Evolutionary conservation across 768 basidiomycete genomes (phyloP).

Genomic region (Hypsizygus marmoreus): DNA sequence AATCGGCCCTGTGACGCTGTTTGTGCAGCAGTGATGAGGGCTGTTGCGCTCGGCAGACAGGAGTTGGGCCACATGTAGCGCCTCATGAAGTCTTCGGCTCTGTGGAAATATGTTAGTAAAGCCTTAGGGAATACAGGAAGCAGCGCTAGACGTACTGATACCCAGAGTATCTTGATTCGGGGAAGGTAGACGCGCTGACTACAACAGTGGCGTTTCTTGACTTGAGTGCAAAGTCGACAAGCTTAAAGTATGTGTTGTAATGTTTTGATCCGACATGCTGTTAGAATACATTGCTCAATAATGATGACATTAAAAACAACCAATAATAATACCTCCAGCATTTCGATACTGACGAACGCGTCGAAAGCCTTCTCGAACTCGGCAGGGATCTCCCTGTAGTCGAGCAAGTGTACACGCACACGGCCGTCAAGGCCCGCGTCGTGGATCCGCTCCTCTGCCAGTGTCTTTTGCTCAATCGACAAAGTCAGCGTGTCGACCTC

Average conservation of each 20-base stretch:
- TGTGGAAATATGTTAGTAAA: constrained; percentile 16
- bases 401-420: constrained; percentile 86
- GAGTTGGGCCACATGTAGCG: constrained; percentile 91
- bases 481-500: constrained; percentile 90
- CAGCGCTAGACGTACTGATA: constrained; percentile 59
- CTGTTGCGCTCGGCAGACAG: constrained; percentile 83
- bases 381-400: constrained; percentile 86
- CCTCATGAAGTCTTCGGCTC: constrained; percentile 84
- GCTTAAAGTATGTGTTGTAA: constrained; percentile 73
- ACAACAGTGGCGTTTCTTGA: constrained; percentile 66
- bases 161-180: constrained; percentile 63
- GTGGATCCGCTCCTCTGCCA: constrained; percentile 83
- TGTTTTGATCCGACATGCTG: constrained; percentile 56
- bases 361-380: constrained; percentile 83
- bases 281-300: constrained; percentile 21
- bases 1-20: constrained; percentile 72
- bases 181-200: constrained; percentile 70
- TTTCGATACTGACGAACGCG: constrained; percentile 76
- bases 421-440: constrained; percentile 67
- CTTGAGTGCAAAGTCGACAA: constrained; percentile 79
- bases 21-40: constrained; percentile 74
- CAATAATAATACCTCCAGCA: constrained; percentile 60
- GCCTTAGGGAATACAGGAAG: constrained; percentile 5
- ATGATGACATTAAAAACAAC: constrained; percentile 46
- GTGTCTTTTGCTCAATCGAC: constrained; percentile 81